Conservation (phyloP, 768 basidiomycete genomes). For the Suillus bovinus region DNA sequence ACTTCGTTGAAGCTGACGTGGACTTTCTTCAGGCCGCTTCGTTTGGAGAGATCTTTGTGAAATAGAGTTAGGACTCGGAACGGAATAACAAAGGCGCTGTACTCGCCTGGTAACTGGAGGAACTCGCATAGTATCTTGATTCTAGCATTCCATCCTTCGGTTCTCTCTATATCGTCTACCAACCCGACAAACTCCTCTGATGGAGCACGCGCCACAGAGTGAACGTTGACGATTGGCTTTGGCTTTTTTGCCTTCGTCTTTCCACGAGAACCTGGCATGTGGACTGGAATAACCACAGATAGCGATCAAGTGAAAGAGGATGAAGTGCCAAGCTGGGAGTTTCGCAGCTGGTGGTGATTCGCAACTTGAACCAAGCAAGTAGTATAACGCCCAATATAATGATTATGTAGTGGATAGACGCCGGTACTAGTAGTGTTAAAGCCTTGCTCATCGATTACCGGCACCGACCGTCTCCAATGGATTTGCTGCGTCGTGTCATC, state of each 20-base stretch:
- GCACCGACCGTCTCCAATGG: background rate
- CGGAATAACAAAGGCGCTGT: background rate
- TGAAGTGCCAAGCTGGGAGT: background rate
- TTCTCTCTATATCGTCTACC: conserved; percentile 45
- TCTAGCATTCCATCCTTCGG: conserved; percentile 49
- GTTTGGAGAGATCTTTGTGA: conserved; percentile 49
- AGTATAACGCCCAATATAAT: background rate
- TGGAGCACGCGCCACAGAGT: background rate
- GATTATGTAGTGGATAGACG: background rate
- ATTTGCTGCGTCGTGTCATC: background rate
- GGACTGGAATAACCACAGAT: background rate
- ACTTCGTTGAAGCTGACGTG: conserved; percentile 58
- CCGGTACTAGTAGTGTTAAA: background rate
- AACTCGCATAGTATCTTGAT: conserved; percentile 48
- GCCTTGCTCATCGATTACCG: background rate
- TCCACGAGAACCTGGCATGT: conserved; percentile 30
- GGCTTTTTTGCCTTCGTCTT: conserved; percentile 24
- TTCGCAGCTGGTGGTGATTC: background rate
- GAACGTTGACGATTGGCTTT: conserved; percentile 14
- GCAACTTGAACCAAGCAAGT: background rate
- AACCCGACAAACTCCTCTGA: conserved; percentile 10
- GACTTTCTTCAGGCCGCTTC: conserved; percentile 63
- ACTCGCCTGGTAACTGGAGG: conserved; percentile 56
- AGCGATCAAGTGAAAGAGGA: background rate
- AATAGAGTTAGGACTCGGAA: conserved; percentile 8